Evolutionary conservation across 768 basidiomycete genomes (phyloP), one percentile per base, ranked within the genome.

Genomic region (Auricularia sp.): DNA sequence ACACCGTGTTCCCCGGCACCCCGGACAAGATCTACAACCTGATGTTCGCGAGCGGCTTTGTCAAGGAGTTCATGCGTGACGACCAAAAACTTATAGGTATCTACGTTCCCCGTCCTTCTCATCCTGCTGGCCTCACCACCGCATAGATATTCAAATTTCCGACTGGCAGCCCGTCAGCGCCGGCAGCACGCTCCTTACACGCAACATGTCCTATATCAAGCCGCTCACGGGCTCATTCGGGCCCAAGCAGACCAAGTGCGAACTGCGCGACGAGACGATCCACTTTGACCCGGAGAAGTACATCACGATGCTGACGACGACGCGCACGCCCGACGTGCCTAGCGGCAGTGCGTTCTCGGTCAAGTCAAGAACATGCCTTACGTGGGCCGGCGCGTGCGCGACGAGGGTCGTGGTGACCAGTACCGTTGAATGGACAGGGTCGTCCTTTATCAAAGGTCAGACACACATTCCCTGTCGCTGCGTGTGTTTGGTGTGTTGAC

Each of bases 141-240:
- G 12, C 18, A 23, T 70, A 98, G 96, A 98, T 68, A 84, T 99
- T 63, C 94, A 99, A 74, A 91, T 93, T 70, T 89, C 93, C 3
- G 97, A 98, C 72, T 98, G 97, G 97, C 78, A 83, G 18, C 94
- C 96, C 0, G 77, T 79, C 3, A 70, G 76, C 0, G 77, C 83
- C 0, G 84, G 81, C 14, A 84, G 86, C 39, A 84, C 86, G 64
- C 81, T 92, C 47, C 84, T 97, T 10, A 80, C 86, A 34, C 84
- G 96, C 10, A 91, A 93, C 67, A 93, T 95, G 86, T 92, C 92
- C 34, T 99, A 98, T 75, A 95, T 98, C 77, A 98, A 96, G 73
- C 95, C 94, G 0, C 78, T 99, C 36, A 85, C 83, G 67, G 94
- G 84, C 1, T 85, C 87, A 63, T 83, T 99, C 36, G 97, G 97